A percentile compares a stretch with the other conserved stretches of the same genome.
Conservation (phyloP, 257 asterid genomes). For the Solanum medicagineum region DNA sequence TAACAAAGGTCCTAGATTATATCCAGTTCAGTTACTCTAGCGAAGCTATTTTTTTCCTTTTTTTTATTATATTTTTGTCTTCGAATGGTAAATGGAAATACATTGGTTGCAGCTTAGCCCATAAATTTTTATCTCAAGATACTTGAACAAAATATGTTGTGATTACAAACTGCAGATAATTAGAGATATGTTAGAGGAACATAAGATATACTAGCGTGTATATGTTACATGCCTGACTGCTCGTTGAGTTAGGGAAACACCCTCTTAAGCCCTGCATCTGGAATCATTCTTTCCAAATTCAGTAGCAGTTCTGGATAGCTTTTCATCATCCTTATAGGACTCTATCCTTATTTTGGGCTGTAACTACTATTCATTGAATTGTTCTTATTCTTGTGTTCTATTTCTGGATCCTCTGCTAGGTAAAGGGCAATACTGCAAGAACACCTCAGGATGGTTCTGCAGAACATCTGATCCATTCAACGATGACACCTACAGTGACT, state of each 20-base stretch:
- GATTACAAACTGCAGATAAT: not conserved
- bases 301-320: not conserved
- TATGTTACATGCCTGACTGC: not conserved
- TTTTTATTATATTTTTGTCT: not conserved
- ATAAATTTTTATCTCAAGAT: not conserved
- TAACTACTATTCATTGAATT: not conserved
- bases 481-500: conserved; percentile 22
- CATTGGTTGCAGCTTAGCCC: not conserved
- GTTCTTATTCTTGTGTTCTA: not conserved
- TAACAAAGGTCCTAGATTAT: not conserved
- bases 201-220: not conserved
- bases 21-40: not conserved
- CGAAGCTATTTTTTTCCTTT: not conserved
- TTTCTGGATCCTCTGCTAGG: conserved; percentile 16
- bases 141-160: not conserved
- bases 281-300: not conserved
- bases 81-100: not conserved
- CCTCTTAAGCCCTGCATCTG: not conserved
- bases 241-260: not conserved
- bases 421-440: conserved; percentile 41
- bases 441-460: conserved; percentile 30
- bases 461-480: conserved; percentile 26
- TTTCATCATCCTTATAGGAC: not conserved
- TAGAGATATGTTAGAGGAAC: not conserved
- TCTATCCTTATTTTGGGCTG: not conserved